These are phyloP conservation scores for Encephalitozoon cuniculi DNA, from an alignment of 371 early-diverging fungal genomes.

Conservation along the genomic window DNA sequence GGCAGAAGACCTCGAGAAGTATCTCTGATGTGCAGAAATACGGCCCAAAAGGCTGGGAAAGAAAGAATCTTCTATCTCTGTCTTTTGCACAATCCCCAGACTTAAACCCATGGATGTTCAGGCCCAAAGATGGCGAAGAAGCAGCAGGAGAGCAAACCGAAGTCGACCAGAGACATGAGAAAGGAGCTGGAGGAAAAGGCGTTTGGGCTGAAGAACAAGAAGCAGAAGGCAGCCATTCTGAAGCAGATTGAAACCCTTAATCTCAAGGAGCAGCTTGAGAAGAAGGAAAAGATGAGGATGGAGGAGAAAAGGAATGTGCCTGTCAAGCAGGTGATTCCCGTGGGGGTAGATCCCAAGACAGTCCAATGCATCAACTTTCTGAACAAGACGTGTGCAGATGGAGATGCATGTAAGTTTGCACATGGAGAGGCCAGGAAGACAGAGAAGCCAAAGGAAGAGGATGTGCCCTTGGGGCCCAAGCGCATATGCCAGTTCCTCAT, in stretches of 20 bases:
- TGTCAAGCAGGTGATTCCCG: conserved; percentile 83
- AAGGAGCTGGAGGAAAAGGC: conserved; percentile 87
- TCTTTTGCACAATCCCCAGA: neutral
- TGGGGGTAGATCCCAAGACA: conserved; percentile 89
- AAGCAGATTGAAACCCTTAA: conserved; percentile 79
- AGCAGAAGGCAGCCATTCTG: conserved; percentile 71
- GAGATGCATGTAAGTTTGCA: conserved; percentile 89
- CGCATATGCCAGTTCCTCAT: conserved; percentile 96
- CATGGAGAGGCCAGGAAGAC: conserved; percentile 84
- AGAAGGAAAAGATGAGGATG: conserved; percentile 69
- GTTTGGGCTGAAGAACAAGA: conserved; percentile 91
- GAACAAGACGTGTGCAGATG: conserved; percentile 78
- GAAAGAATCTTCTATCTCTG: neutral
- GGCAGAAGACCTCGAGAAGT: conserved; percentile 13
- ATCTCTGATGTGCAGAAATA: neutral
- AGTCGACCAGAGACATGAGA: conserved; percentile 66
- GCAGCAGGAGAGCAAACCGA: conserved; percentile 24
- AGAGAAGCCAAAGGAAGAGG: conserved; percentile 69
- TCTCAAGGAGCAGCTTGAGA: conserved; percentile 65
- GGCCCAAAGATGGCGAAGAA: conserved; percentile 7
- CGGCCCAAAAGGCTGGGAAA: no score
- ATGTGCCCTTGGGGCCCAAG: conserved; percentile 58
- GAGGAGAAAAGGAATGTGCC: conserved; percentile 72
- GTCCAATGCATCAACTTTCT: conserved; percentile 84
- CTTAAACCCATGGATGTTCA: neutral